Conservation (phyloP, 1,139 yeast genomes). For the Candida pseudoviswanathii region DNA sequence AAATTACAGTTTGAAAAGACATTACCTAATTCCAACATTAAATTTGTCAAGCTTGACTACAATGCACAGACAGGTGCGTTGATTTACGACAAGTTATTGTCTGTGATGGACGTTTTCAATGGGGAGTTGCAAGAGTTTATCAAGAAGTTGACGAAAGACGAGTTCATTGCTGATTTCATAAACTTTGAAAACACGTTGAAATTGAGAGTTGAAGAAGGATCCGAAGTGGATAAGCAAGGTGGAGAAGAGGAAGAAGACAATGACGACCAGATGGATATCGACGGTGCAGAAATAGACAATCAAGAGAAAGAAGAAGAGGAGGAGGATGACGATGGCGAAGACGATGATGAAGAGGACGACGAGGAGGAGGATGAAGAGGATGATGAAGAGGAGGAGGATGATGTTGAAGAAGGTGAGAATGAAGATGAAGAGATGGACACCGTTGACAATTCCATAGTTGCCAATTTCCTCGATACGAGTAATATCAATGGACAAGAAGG, state of each 20-base stretch:
- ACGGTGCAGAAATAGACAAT: constrained; percentile 10
- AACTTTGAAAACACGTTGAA: constrained; percentile 25
- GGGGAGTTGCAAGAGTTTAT: constrained; percentile 25
- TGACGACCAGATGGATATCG: constrained; percentile 20
- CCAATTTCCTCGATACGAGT: neutral
- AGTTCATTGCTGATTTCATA: constrained; percentile 34
- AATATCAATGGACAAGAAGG: neutral
- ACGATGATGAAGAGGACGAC: constrained; percentile 1
- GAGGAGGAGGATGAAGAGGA: constrained; percentile 17
- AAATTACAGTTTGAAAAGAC: constrained; percentile 20
- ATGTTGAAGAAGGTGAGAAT: constrained; percentile 10
- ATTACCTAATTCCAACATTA: constrained; percentile 10
- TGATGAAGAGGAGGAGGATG: constrained; percentile 20
- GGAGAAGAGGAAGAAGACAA: constrained; percentile 16
- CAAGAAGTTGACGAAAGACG: constrained; percentile 26
- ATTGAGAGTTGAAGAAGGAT: constrained; percentile 17
- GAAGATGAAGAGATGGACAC: constrained; percentile 4
- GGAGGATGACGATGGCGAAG: constrained; percentile 15
- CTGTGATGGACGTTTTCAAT: constrained; percentile 20
- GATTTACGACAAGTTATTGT: constrained; percentile 29
- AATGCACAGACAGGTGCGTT: constrained; percentile 28
- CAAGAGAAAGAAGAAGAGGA: constrained; percentile 9
- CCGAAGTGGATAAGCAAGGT: constrained; percentile 20
- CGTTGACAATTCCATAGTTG: neutral
- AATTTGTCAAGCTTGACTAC: constrained; percentile 20